Evolutionary conservation across 805 yeast genomes (phyloP).

Genomic region (Starmerella scarabaei): DNA sequence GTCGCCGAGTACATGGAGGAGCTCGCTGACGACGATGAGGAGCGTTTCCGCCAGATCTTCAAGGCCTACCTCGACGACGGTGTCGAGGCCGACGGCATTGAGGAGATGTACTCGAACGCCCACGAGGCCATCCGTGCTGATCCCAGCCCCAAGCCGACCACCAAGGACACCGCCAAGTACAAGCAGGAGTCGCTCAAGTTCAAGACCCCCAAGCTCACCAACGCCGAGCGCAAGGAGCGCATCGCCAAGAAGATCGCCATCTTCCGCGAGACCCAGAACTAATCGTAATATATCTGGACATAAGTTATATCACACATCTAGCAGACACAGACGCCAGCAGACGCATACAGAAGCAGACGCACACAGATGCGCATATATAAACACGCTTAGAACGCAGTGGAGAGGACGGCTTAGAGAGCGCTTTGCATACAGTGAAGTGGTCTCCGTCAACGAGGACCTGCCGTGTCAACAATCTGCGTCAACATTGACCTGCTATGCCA

Average conservation of each 20-base stretch:
- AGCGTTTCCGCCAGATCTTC: slow-evolving; percentile 94
- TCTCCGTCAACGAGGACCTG: too few species aligned
- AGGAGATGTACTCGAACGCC: slow-evolving; percentile 90
- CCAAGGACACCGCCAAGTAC: slow-evolving; percentile 93
- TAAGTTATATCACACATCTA: not conserved
- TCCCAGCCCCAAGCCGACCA: slow-evolving; percentile 81
- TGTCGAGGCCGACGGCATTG: slow-evolving; percentile 91
- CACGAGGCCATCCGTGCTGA: slow-evolving; percentile 93
- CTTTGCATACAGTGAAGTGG: too few species aligned
- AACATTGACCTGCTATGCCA: too few species aligned
- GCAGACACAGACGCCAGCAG: too few species aligned
- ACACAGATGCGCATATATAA: too few species aligned
- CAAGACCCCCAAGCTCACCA: slow-evolving; percentile 80
- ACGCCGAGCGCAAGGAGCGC: slow-evolving; percentile 78
- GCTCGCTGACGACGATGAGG: slow-evolving; percentile 99
- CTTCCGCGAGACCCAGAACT: slow-evolving; percentile 29
- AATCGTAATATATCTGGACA: too few species aligned
- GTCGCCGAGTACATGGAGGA: slow-evolving; percentile 99
- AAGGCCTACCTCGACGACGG: slow-evolving; percentile 93
- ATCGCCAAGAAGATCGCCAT: slow-evolving; percentile 90
- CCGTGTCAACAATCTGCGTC: too few species aligned
- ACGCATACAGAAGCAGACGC: too few species aligned
- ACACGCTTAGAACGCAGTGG: too few species aligned
- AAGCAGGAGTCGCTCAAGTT: slow-evolving; percentile 92
- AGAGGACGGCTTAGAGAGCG: too few species aligned